phyloP scores from a whole-genome alignment of 345 rosid genomes.

The Gossypium sturtianum region DNA sequence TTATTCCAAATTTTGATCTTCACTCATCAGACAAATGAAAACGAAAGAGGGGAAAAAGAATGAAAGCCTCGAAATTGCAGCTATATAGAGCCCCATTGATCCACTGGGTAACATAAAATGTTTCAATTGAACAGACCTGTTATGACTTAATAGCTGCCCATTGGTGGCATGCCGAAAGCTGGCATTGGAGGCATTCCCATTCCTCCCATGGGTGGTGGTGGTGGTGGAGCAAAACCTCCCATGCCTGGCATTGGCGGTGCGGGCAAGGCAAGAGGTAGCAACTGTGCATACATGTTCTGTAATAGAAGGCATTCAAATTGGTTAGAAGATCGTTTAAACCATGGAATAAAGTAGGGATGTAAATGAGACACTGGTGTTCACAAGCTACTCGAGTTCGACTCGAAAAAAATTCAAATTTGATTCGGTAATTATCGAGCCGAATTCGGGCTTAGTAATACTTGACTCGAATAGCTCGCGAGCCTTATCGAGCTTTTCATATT shows the following conservation, averaged over 20 bases:
- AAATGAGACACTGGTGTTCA: no score
- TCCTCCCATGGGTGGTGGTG: constrained; percentile 41
- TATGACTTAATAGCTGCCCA: constrained; percentile 45
- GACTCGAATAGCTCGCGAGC: no score
- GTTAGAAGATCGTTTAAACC: not conserved
- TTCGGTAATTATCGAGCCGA: no score
- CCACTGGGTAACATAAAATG: not conserved
- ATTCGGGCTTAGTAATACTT: no score
- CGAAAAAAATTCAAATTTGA: no score
- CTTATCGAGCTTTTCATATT: no score
- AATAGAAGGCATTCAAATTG: constrained; percentile 3
- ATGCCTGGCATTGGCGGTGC: constrained; percentile 70
- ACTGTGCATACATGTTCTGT: constrained; percentile 73
- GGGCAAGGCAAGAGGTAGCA: constrained; percentile 68
- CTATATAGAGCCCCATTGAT: constrained; percentile 1
- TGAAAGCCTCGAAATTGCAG: constrained; percentile 15
- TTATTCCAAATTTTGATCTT: constrained; percentile 24
- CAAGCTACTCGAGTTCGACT: no score
- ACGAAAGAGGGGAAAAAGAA: not conserved
- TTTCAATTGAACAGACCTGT: not conserved
- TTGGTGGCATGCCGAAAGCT: constrained; percentile 64
- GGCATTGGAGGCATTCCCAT: constrained; percentile 78
- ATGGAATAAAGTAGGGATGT: not conserved
- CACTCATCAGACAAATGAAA: constrained; percentile 19
- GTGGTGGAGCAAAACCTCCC: constrained; percentile 18